Evolutionary conservation across 495 filamentous ascomycete genomes (phyloP).

Genomic region (Neurospora sp.): DNA sequence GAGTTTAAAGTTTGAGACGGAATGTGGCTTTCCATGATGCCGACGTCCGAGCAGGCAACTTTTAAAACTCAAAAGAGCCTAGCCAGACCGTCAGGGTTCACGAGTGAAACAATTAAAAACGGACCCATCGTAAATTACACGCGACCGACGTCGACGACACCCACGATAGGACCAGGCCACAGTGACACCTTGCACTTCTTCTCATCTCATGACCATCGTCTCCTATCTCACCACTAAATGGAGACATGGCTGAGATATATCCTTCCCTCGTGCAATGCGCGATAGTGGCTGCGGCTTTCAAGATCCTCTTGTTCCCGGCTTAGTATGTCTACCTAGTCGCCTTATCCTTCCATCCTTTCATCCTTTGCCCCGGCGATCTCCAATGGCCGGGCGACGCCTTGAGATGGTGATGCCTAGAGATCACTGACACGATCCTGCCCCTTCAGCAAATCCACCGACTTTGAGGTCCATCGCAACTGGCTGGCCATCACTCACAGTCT

Average conservation of each 20-base stretch:
- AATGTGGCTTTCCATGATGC: background rate
- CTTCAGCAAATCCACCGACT: constrained; percentile 92
- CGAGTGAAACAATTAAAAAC: background rate
- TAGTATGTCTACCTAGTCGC: constrained; percentile 55
- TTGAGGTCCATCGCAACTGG: constrained; percentile 98
- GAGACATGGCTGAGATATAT: constrained; percentile 68
- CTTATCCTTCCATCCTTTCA: background rate
- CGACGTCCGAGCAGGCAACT: background rate
- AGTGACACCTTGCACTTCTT: background rate
- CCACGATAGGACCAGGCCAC: background rate
- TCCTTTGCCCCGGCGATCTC: background rate
- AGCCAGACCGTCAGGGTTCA: background rate
- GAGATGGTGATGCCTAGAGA: background rate
- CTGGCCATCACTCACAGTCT: constrained; percentile 86
- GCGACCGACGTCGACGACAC: background rate
- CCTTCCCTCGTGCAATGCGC: constrained; percentile 82
- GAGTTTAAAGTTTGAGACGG: background rate
- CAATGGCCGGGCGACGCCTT: background rate
- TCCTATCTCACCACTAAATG: constrained; percentile 5
- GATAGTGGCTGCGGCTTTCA: constrained; percentile 78
- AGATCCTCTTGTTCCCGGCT: constrained; percentile 87
- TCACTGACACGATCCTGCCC: background rate
- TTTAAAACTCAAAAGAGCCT: background rate
- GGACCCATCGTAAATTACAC: background rate
- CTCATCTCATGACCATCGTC: background rate